Base-by-base conservation (phyloP, 441 rosid genomes). In the Manihot esculenta region DNA sequence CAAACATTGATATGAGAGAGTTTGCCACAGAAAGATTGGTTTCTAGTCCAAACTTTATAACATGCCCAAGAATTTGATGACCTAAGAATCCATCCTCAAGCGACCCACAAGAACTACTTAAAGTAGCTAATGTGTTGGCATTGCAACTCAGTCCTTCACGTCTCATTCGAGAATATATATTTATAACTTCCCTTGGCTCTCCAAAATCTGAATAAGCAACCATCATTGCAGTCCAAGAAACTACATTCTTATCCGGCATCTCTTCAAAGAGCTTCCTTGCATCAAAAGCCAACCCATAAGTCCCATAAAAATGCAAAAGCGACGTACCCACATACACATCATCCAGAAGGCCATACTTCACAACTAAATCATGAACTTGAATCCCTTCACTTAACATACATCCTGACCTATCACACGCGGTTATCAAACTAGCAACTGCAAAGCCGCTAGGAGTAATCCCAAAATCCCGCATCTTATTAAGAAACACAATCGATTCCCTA, bases 191-290 rank as follows among this genome's bases (percentile, higher is more conserved):
- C 35, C 71, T 64, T 5, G 87, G 80, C 54, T 87, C 84, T 68
- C 87, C 88, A 64, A 69, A 72, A 76, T 86, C 86, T 66, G 79
- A 67, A 80, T 82, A 87, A 59, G 90, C 84, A 80, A 81, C 89
- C 97, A 94, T 92, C 82, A 94, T 65, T 27, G 99, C 90, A 76
- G 97, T 94, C 97, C 97, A 90, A 57, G 99, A 86, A 68, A 90
- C 97, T 6, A 92, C 91, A 74, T 94, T 94, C 74, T 83, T 84
- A 57, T 80, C 71, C 0, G 90, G 89, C 96, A 94, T 92, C 85
- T 90, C 97, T 75, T 86, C 84, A 68, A 94, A 94, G 57, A 92
- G 77, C 78, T 68, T 89, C 78, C 75, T 80, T 17, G 97, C 90
- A 55, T 79, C 55, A 38, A 76, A 48, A 78, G 80, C 83, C 57